Evolutionary conservation across 2,329 filamentous ascomycete genomes (phyloP).

Genomic region (Fusarium albosuccineum): DNA sequence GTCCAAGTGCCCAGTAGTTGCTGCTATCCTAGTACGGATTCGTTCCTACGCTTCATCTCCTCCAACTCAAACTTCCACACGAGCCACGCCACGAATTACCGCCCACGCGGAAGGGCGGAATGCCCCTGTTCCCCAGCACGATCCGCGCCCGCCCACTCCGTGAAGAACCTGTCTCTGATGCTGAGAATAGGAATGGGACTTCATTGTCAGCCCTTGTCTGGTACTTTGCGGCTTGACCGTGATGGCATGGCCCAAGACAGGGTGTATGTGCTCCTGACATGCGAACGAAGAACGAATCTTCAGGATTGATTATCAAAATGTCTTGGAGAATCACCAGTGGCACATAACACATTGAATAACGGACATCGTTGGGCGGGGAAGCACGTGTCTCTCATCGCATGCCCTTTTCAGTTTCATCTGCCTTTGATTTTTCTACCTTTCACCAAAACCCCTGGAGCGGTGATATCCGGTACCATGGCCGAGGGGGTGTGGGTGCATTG

Average conservation of each 20-base stretch:
- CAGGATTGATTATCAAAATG: too few species aligned
- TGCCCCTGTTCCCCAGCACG: slow-evolving; percentile 23
- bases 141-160: slow-evolving; percentile 21
- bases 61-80: slow-evolving; percentile 26
- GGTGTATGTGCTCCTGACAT: not conserved
- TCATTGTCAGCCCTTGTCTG: slow-evolving; percentile 9
- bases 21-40: not conserved
- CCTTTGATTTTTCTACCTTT: slow-evolving; percentile 13
- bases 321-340: too few species aligned
- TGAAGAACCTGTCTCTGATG: slow-evolving; percentile 15
- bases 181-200: slow-evolving; percentile 7
- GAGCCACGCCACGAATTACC: slow-evolving; percentile 28
- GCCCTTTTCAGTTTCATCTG: slow-evolving; percentile 9
- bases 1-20: not conserved
- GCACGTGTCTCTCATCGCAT: slow-evolving; percentile 28
- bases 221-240: not conserved
- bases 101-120: slow-evolving; percentile 30
- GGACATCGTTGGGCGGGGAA: not conserved
- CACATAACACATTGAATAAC: slow-evolving; percentile 6
- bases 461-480: slow-evolving; percentile 43
- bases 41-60: slow-evolving; percentile 8
- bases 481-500: slow-evolving; percentile 39
- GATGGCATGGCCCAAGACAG: slow-evolving; percentile 5
- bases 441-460: slow-evolving; percentile 36
- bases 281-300: not conserved